Conservation (phyloP, 495 filamentous ascomycete species). For the Xylaria bambusicola region DNA sequence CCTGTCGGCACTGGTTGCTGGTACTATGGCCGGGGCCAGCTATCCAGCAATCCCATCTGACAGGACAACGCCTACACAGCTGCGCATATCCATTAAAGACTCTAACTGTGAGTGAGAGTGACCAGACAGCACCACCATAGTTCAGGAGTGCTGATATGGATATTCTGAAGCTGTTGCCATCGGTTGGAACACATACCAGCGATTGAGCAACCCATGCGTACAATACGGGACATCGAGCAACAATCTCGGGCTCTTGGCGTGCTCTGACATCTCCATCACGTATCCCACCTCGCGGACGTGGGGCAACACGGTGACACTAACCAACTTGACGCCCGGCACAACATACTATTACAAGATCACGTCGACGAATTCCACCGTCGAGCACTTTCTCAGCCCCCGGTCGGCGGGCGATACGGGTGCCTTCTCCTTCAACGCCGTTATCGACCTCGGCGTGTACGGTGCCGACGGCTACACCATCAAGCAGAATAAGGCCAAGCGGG, state of each 20-base stretch:
- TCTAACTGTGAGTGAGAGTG: constrained; percentile 47
- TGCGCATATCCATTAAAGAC: constrained; percentile 58
- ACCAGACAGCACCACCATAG: neutral
- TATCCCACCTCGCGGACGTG: constrained; percentile 44
- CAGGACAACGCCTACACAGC: constrained; percentile 58
- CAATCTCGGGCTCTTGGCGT: constrained; percentile 32
- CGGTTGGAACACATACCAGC: constrained; percentile 52
- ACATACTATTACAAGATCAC: constrained; percentile 56
- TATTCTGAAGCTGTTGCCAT: constrained; percentile 51
- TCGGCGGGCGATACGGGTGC: constrained; percentile 44
- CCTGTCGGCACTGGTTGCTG: constrained; percentile 46
- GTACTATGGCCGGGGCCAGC: constrained; percentile 44
- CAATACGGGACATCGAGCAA: constrained; percentile 42
- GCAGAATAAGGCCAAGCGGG: constrained; percentile 50
- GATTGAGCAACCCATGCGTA: constrained; percentile 43
- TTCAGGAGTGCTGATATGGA: neutral
- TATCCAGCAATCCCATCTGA: constrained; percentile 57
- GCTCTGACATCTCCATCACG: constrained; percentile 41
- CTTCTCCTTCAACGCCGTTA: constrained; percentile 44
- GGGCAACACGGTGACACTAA: constrained; percentile 42
- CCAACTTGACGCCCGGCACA: constrained; percentile 37
- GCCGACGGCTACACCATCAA: constrained; percentile 57
- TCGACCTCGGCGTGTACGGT: constrained; percentile 55
- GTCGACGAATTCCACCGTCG: constrained; percentile 57
- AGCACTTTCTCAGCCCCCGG: constrained; percentile 58